phyloP scores from a whole-genome alignment of 225 moss, liverwort and hornwort species.

The Sphagnum contortum region DNA sequence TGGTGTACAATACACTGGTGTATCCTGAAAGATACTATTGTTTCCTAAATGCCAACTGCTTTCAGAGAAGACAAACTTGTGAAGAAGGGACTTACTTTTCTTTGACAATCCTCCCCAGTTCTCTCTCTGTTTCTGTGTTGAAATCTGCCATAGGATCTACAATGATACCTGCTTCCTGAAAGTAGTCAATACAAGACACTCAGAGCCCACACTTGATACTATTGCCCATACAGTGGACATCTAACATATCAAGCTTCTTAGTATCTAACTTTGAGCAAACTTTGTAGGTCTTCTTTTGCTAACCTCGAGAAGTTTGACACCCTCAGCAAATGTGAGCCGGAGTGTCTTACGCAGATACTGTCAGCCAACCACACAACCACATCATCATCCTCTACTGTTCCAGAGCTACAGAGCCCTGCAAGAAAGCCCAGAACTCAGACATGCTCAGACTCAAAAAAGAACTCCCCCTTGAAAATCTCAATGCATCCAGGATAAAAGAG shows the following conservation, averaged over 20 bases:
- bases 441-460: too few species aligned
- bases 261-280: constrained; percentile 1
- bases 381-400: background rate
- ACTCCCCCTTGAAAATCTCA: too few species aligned
- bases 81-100: constrained; percentile 49
- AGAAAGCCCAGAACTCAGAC: too few species aligned
- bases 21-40: too few species aligned
- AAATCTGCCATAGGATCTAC: constrained; percentile 89
- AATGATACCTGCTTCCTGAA: constrained; percentile 66
- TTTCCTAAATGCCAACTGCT: too few species aligned
- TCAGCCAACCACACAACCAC: constrained; percentile 1
- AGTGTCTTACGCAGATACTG: constrained; percentile 73
- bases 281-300: background rate
- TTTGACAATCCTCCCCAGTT: constrained; percentile 82
- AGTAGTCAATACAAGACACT: background rate
- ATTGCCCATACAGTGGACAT: too few species aligned
- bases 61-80: too few species aligned
- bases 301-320: constrained; percentile 73
- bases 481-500: too few species aligned
- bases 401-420: background rate
- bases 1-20: too few species aligned
- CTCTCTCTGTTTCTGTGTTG: constrained; percentile 72
- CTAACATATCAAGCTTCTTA: too few species aligned
- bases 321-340: constrained; percentile 82
- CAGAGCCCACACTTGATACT: too few species aligned